Evolutionary conservation across 805 yeast genomes (phyloP).

Genomic region (Cyberlindnera sargentensis): DNA sequence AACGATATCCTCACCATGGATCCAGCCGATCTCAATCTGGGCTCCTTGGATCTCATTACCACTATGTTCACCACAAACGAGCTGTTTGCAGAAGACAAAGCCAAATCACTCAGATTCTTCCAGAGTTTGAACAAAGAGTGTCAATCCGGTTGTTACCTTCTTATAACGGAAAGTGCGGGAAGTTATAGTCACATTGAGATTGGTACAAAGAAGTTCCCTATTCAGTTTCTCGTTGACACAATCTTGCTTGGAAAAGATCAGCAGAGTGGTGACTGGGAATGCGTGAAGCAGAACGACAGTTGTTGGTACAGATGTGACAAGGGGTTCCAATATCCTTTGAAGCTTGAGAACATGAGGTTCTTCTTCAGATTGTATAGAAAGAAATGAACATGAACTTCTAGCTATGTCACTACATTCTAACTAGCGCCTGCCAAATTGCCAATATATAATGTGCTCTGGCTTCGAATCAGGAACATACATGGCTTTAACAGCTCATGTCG

Average conservation of each 20-base stretch:
- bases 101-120: constrained; percentile 52
- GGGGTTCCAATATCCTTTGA: constrained; percentile 52
- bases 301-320: constrained; percentile 68
- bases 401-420: too few relatives aligned
- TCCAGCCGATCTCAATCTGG: constrained; percentile 16
- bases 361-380: constrained; percentile 69
- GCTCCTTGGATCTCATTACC: constrained; percentile 48
- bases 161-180: constrained; percentile 85
- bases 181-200: constrained; percentile 75
- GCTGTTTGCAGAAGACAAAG: constrained; percentile 61
- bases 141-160: constrained; percentile 46
- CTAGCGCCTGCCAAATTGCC: too few relatives aligned
- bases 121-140: constrained; percentile 46
- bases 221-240: constrained; percentile 73
- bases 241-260: constrained; percentile 49
- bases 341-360: constrained; percentile 82
- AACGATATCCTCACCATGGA: constrained; percentile 32
- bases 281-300: constrained; percentile 61
- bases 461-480: too few relatives aligned
- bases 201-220: constrained; percentile 74
- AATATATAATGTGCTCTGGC: too few relatives aligned
- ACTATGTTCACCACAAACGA: constrained; percentile 84
- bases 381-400: constrained; percentile 22
- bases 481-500: too few relatives aligned
- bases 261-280: constrained; percentile 53